Evolutionary conservation across 169 alveolate species (phyloP).

Genomic region (Eimeria zaria): DNA sequence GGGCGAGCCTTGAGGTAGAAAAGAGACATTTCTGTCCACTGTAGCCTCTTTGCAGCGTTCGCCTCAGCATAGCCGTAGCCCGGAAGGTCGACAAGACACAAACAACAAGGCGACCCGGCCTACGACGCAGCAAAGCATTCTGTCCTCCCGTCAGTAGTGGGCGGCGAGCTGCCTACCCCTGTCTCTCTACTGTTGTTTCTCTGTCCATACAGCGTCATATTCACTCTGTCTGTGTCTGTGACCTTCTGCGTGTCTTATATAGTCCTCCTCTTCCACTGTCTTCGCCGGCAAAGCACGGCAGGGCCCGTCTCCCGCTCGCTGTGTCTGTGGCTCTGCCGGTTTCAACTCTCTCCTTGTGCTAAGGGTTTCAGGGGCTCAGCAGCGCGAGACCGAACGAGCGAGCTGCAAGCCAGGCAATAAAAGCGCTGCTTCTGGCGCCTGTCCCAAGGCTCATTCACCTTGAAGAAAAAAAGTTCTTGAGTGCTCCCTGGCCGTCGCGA

Average conservation of each 20-base stretch:
- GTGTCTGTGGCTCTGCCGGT: background rate
- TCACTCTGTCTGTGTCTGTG: background rate
- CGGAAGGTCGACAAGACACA: constrained; percentile 86
- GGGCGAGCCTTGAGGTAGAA: constrained; percentile 83
- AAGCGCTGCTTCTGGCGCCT: background rate
- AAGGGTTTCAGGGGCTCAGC: background rate
- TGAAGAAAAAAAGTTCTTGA: constrained; percentile 77
- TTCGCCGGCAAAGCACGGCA: background rate
- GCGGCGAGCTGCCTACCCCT: background rate
- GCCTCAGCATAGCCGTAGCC: constrained; percentile 87
- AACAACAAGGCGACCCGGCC: constrained; percentile 83
- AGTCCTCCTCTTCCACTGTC: background rate
- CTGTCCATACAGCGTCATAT: background rate
- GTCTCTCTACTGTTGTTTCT: background rate
- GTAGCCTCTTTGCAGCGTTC: constrained; percentile 75
- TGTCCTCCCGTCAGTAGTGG: background rate
- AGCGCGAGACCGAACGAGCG: background rate
- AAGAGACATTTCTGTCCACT: constrained; percentile 86
- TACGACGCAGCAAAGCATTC: background rate
- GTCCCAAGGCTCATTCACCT: constrained; percentile 31
- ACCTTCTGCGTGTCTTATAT: background rate
- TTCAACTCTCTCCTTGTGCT: background rate
- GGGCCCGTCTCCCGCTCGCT: background rate
- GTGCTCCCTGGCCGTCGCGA: constrained; percentile 84
- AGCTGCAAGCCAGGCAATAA: background rate